phyloP scores from a whole-genome alignment of 495 filamentous ascomycete species.

The Aspergillus affinis region DNA sequence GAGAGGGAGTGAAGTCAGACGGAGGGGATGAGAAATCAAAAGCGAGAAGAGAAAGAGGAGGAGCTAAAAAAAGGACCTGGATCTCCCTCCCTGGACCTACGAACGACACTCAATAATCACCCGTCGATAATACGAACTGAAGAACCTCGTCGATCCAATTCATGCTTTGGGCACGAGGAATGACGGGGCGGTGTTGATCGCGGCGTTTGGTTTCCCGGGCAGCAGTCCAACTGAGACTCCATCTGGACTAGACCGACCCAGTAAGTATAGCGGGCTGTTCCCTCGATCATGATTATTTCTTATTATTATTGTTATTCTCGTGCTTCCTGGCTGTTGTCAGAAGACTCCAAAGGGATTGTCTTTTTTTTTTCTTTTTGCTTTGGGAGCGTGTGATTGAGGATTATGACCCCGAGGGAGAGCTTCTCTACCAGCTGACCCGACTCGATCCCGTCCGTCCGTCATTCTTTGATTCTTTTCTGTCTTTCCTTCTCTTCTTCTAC shows the following conservation, averaged over 20 bases:
- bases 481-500: background rate
- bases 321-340: background rate
- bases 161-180: background rate
- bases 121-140: too few relatives aligned
- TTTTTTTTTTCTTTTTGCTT: too few relatives aligned
- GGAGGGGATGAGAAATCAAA: too few relatives aligned
- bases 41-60: too few relatives aligned
- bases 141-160: too few relatives aligned
- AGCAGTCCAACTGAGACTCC: slow-evolving; percentile 10
- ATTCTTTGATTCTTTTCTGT: background rate
- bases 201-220: slow-evolving; percentile 29
- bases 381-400: background rate
- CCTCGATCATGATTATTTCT: background rate
- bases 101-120: too few relatives aligned
- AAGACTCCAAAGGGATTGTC: background rate
- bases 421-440: background rate
- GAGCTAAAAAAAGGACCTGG: too few relatives aligned
- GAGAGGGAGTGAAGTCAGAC: too few relatives aligned
- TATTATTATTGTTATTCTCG: background rate
- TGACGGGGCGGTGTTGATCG: slow-evolving; percentile 12
- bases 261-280: background rate
- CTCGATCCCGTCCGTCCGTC: background rate
- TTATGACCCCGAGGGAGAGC: background rate
- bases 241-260: background rate
- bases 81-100: too few relatives aligned